Base-by-base conservation (phyloP, 1,139 yeast genomes). In the Geotrichum macrosporum region DNA sequence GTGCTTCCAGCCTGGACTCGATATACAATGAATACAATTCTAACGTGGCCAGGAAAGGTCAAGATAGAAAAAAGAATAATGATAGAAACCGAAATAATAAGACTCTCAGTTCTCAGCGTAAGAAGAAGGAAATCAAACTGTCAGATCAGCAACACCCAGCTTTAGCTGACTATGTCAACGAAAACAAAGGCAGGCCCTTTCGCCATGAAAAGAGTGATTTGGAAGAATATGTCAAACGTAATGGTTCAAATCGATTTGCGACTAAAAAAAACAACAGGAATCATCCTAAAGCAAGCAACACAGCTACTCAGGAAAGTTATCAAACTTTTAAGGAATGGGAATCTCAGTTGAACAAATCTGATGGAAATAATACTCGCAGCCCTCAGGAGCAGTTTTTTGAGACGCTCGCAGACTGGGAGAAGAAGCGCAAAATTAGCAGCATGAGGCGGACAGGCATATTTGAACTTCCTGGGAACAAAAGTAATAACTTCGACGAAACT, bases 1-100 rank as follows among this genome's bases (percentile, higher is more conserved):
- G n/a, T n/a, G 30, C 31, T 19, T 39, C 43, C 20, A 34, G 33
- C 12, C 21, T 41, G 10, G 44, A 41, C 38, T 34, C 44, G 2
- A 41, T 41, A 10, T 41, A 41, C 19, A 41, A 19, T 18, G 44
- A 41, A 12, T 41, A 20, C 32, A 41, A 41, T 32, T 41, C 31
- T 26, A 32, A 34, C 29, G 44, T 41, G 20, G 33, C 13, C 32
- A 24, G 32, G 18, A 33, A 33, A 20, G 5, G 26, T 26, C 12
- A 37, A 8, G 31, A 33, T 15, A 16, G 36, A 13, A 21, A 22
- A n/a, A 21, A n/a, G 10, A 24, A 24, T 8, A 6, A 6, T 8
- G 27, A n/a, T 13, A 24, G 18, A n/a, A 19, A 18, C 13, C 19
- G 18, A n/a, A 3, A 19, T 21, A 6, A 12, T 1, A 9, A 38